Conservation (phyloP, 2,329 filamentous ascomycete species). For the Neofusicoccum sp. region DNA sequence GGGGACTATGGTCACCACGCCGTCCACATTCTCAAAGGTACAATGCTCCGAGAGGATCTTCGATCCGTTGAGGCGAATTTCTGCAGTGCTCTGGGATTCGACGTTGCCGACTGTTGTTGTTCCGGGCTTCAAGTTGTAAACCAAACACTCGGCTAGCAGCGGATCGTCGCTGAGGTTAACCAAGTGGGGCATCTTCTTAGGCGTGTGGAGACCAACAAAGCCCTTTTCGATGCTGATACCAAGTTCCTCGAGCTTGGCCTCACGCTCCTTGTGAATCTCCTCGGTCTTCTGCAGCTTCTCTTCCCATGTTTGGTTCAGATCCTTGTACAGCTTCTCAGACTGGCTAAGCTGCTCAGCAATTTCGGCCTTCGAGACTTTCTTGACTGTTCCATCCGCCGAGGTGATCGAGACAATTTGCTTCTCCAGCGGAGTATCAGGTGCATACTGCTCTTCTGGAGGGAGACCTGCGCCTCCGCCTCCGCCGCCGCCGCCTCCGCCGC, state of each 20-base stretch:
- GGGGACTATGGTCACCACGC: constrained; percentile 86
- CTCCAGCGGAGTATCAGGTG: constrained; percentile 86
- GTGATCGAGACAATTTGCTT: constrained; percentile 96
- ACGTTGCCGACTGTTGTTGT: constrained; percentile 93
- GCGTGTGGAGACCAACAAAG: constrained; percentile 89
- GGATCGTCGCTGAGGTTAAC: constrained; percentile 86
- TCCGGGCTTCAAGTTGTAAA: constrained; percentile 97
- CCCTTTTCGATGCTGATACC: constrained; percentile 99
- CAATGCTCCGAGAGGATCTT: constrained; percentile 93
- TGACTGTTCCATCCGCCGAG: constrained; percentile 76
- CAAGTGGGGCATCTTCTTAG: constrained; percentile 98
- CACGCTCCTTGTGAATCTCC: constrained; percentile 94
- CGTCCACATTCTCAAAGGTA: constrained; percentile 88
- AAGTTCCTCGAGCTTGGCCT: constrained; percentile 90
- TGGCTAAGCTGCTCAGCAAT: constrained; percentile 95
- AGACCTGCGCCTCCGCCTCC: constrained; percentile 41
- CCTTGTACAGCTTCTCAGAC: constrained; percentile 91
- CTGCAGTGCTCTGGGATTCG: constrained; percentile 76
- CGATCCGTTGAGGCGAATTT: constrained; percentile 90
- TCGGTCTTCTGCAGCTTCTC: constrained; percentile 94
- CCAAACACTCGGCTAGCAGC: constrained; percentile 87
- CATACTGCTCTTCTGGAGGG: constrained; percentile 77
- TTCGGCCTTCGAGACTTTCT: constrained; percentile 96
- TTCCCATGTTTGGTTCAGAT: constrained; percentile 98
- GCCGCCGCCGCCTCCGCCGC: constrained; percentile 43